phyloP scores from a whole-genome alignment of 2,329 filamentous ascomycete genomes.

The Curvularia verruculosa region DNA sequence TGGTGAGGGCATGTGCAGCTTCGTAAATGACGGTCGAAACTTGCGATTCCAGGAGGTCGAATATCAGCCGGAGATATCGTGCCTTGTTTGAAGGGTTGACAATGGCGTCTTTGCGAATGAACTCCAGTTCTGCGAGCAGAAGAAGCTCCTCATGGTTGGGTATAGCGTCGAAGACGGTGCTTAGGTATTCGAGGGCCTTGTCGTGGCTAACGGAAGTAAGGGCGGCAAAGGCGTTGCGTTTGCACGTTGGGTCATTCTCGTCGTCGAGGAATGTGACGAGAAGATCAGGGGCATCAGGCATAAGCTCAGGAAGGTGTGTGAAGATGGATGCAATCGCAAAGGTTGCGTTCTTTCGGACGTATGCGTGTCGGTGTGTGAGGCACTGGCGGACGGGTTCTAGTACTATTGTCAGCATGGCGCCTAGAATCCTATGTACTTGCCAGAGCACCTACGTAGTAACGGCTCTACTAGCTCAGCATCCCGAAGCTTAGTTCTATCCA shows the following conservation, averaged over 20 bases:
- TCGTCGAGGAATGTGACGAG: constrained; percentile 86
- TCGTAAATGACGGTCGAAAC: constrained; percentile 97
- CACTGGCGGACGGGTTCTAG: constrained; percentile 81
- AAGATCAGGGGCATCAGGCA: constrained; percentile 93
- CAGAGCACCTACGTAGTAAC: constrained; percentile 65
- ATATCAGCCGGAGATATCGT: constrained; percentile 90
- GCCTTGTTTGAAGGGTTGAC: constrained; percentile 96
- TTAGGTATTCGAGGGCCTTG: constrained; percentile 86
- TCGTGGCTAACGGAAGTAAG: constrained; percentile 91
- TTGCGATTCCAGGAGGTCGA: constrained; percentile 91
- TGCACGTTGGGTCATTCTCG: constrained; percentile 94
- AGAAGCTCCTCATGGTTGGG: constrained; percentile 93
- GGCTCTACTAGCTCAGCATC: constrained; percentile 97
- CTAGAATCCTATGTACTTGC: not conserved
- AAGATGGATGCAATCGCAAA: constrained; percentile 93
- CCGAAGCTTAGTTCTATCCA: constrained; percentile 75
- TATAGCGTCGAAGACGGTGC: constrained; percentile 88
- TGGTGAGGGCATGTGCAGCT: constrained; percentile 91
- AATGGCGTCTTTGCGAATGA: constrained; percentile 96
- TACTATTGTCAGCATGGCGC: constrained; percentile 2
- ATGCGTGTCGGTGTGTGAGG: constrained; percentile 94
- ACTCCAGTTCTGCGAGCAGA: constrained; percentile 92
- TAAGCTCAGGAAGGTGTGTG: constrained; percentile 86
- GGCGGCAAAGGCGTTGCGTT: constrained; percentile 95
- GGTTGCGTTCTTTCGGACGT: constrained; percentile 97